A percentile compares a stretch with the other conserved stretches of the same genome.
Conservation (phyloP, 1,284 basidiomycete genomes). For the Inonotus obliquus region DNA sequence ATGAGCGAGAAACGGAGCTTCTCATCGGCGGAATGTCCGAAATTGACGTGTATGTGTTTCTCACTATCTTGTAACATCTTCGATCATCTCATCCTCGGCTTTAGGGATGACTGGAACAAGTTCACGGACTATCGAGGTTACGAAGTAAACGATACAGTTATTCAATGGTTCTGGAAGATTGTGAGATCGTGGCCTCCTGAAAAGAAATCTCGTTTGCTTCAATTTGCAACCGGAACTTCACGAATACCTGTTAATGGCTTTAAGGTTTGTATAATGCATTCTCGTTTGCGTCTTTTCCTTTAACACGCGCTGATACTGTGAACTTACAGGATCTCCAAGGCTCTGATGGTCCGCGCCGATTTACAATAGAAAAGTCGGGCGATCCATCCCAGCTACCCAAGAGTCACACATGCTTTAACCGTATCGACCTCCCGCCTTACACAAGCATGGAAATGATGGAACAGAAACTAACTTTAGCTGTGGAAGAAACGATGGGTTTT, state of each 20-base stretch:
- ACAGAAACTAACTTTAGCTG: slow-evolving; percentile 79
- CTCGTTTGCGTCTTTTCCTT: neutral
- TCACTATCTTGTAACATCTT: neutral
- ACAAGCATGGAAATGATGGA: slow-evolving; percentile 80
- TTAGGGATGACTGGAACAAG: slow-evolving; percentile 72
- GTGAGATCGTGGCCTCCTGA: slow-evolving; percentile 91
- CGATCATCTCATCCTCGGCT: neutral
- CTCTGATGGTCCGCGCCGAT: slow-evolving; percentile 84
- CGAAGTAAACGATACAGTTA: slow-evolving; percentile 79
- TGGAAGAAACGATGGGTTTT: slow-evolving; percentile 75
- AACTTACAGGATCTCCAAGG: slow-evolving; percentile 87
- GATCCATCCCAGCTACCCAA: slow-evolving; percentile 84
- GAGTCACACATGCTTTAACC: slow-evolving; percentile 84
- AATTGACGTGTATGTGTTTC: slow-evolving; percentile 72
- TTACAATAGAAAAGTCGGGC: slow-evolving; percentile 88
- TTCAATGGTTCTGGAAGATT: slow-evolving; percentile 98
- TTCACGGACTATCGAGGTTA: slow-evolving; percentile 74
- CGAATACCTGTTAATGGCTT: slow-evolving; percentile 67
- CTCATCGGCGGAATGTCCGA: slow-evolving; percentile 96
- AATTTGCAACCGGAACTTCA: slow-evolving; percentile 92
- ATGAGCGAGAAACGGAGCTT: slow-evolving; percentile 89
- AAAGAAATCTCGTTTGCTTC: slow-evolving; percentile 83
- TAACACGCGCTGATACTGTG: neutral
- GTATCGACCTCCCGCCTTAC: slow-evolving; percentile 83
- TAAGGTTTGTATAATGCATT: slow-evolving; percentile 3